Evolutionary conservation across 108 stramenopile genomes (phyloP), one percentile per base, ranked within the genome.

Genomic region (Schizochytrium sp.): DNA sequence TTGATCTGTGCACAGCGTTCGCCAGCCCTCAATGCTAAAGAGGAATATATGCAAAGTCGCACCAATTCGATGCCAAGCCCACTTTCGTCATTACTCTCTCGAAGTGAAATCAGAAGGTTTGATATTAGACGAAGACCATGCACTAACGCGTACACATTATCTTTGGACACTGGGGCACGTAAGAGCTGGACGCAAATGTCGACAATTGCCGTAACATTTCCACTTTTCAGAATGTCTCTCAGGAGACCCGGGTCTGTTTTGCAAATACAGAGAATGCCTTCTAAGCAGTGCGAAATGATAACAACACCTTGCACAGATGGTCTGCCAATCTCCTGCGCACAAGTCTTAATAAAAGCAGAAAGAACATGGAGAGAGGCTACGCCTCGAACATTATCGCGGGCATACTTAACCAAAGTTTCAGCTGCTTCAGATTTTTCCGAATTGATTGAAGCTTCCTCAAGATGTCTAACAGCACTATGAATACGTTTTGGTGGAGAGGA

Each of bases 1-100:
- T 83, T 83, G 47, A 83, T 83, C 28, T 83, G 76, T 42, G 76
- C 53, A 40, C 76, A 83, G 5, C 76, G 76, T 40, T 83, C 76
- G 53, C 76, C 76, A n/a, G 76, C 45, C 28, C 76, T 17, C 28
- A 83, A n/a, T n/a, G 53, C 53, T 8, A 83, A 53, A n/a, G 76
- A 83, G 5, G 76, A 83, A 2, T 83, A 83, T 5, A 83, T 49
- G 28, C 76, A 83, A 10, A 83, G 28, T 40, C 53, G 47, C 50
- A 55, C 53, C 1, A 83, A 53, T 53, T 83, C 76, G 12, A 50
- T 10, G 53, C 47, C 53, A 47, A 83, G 10, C 1, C 44, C 42
- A 15, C 12, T 8, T 38, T 8, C 10, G 40, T 15, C 28, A 38
- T 8, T 38, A 7, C 12, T 38, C 47, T 50, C 76, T 7, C 53